Conservation (phyloP, 2,329 filamentous ascomycete genomes). For the Hysterium pulicare region DNA sequence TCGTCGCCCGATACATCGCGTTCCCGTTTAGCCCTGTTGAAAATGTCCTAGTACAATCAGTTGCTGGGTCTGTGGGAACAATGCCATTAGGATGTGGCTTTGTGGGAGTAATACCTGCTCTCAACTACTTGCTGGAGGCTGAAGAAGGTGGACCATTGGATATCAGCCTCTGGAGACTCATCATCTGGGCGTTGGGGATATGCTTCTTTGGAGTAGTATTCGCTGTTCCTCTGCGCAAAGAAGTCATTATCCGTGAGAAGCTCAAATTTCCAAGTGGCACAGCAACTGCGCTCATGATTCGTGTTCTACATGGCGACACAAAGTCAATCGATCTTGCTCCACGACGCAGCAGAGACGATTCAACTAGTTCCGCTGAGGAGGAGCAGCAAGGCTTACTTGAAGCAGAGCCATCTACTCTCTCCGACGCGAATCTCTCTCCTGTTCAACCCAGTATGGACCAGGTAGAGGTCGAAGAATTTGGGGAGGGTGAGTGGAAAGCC, state of each 20-base stretch:
- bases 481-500: slow-evolving; percentile 55
- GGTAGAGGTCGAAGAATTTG: slow-evolving; percentile 17
- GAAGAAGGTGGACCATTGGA: slow-evolving; percentile 76
- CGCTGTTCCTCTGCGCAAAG: slow-evolving; percentile 81
- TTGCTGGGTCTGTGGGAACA: slow-evolving; percentile 90
- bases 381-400: slow-evolving; percentile 36
- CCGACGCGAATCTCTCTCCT: slow-evolving; percentile 18
- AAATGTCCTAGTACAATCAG: slow-evolving; percentile 94
- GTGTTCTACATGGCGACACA: slow-evolving; percentile 70
- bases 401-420: slow-evolving; percentile 12
- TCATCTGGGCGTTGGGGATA: slow-evolving; percentile 87
- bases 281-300: slow-evolving; percentile 89
- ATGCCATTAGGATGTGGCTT: slow-evolving; percentile 97
- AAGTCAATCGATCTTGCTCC: slow-evolving; percentile 15
- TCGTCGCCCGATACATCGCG: slow-evolving; percentile 66
- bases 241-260: slow-evolving; percentile 91
- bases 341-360: slow-evolving; percentile 7
- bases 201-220: slow-evolving; percentile 98
- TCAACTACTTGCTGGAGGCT: slow-evolving; percentile 77
- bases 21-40: slow-evolving; percentile 91
- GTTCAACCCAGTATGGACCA: slow-evolving; percentile 14
- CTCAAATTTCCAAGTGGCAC: slow-evolving; percentile 94
- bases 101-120: slow-evolving; percentile 87
- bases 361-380: slow-evolving; percentile 15
- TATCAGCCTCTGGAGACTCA: slow-evolving; percentile 70